Percentiles rank a stretch among this genome's conserved stretches.
Evolutionary conservation across 2,329 filamentous ascomycete species (phyloP).

Genomic region (Alternaria arbusti): DNA sequence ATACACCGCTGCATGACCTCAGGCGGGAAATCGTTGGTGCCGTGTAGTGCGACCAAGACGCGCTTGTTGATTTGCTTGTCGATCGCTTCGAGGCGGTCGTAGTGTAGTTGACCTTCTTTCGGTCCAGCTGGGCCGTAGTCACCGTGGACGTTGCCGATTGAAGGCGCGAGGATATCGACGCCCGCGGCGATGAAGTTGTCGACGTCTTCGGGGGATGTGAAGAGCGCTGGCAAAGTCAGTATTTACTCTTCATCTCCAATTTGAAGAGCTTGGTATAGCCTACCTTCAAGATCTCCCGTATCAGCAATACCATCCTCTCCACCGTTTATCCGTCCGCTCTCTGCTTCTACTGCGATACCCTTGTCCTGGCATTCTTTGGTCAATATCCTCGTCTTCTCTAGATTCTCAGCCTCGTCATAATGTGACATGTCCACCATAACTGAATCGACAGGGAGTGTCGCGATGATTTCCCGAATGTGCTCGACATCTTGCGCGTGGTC

Average conservation of each 20-base stretch:
- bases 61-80: constrained; percentile 46
- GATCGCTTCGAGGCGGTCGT: constrained; percentile 38
- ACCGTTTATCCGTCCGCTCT: constrained; percentile 72
- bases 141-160: constrained; percentile 78
- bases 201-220: constrained; percentile 72
- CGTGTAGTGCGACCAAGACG: constrained; percentile 61
- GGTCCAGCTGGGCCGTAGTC: constrained; percentile 69
- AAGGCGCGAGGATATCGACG: constrained; percentile 75
- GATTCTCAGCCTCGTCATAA: constrained; percentile 74
- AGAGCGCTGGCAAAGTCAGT: constrained; percentile 43
- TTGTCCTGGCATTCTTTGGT: constrained; percentile 66
- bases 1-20: constrained; percentile 62
- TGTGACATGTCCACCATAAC: constrained; percentile 82
- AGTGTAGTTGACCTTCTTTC: constrained; percentile 40
- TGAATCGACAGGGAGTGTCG: constrained; percentile 67
- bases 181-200: constrained; percentile 72
- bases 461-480: constrained; percentile 50
- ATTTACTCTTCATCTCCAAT: neutral
- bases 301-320: constrained; percentile 77
- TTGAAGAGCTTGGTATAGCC: neutral
- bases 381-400: constrained; percentile 66
- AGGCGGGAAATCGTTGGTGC: constrained; percentile 62
- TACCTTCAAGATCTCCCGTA: constrained; percentile 65
- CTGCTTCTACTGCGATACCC: constrained; percentile 72
- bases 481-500: constrained; percentile 56